Percentiles rank a stretch among this genome's conserved stretches.
Evolutionary conservation across 805 yeast species (phyloP).

Genomic region (Yamadazyma nakazawae): DNA sequence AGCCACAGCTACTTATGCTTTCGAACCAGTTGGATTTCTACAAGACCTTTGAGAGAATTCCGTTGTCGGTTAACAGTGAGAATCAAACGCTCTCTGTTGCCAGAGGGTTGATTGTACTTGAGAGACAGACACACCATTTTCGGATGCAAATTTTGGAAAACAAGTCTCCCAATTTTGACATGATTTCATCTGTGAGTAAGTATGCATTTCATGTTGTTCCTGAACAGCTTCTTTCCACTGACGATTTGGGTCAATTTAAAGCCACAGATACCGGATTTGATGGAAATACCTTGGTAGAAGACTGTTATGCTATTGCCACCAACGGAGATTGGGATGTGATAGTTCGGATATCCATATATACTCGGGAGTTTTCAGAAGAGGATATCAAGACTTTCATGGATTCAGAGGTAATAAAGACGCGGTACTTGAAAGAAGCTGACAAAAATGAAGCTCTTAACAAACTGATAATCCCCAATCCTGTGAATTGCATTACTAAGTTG

Average conservation of each 20-base stretch:
- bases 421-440: slow-evolving; percentile 43
- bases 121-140: slow-evolving; percentile 26
- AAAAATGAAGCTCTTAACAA: slow-evolving; percentile 27
- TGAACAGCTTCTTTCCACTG: slow-evolving; percentile 21
- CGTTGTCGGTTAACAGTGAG: slow-evolving; percentile 17
- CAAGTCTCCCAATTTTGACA: slow-evolving; percentile 16
- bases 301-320: slow-evolving; percentile 29
- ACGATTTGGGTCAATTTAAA: slow-evolving; percentile 24
- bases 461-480: slow-evolving; percentile 47
- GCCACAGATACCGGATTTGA: slow-evolving; percentile 7
- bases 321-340: slow-evolving; percentile 23
- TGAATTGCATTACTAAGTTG: slow-evolving; percentile 58
- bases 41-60: slow-evolving; percentile 17
- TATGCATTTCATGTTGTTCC: slow-evolving; percentile 36
- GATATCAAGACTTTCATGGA: slow-evolving; percentile 48
- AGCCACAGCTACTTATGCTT: slow-evolving; percentile 26
- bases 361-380: slow-evolving; percentile 37
- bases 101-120: slow-evolving; percentile 31
- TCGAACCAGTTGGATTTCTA: slow-evolving; percentile 34
- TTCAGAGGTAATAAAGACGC: slow-evolving; percentile 44
- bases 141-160: slow-evolving; percentile 26
- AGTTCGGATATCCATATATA: slow-evolving; percentile 51
- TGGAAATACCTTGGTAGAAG: slow-evolving; percentile 23
- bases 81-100: slow-evolving; percentile 21
- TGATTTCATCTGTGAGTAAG: slow-evolving; percentile 20